Percentiles rank a stretch among this genome's conserved stretches.
These are phyloP conservation scores for Candida oleophila DNA, from an alignment of 805 yeast genomes.

Conservation along the genomic window DNA sequence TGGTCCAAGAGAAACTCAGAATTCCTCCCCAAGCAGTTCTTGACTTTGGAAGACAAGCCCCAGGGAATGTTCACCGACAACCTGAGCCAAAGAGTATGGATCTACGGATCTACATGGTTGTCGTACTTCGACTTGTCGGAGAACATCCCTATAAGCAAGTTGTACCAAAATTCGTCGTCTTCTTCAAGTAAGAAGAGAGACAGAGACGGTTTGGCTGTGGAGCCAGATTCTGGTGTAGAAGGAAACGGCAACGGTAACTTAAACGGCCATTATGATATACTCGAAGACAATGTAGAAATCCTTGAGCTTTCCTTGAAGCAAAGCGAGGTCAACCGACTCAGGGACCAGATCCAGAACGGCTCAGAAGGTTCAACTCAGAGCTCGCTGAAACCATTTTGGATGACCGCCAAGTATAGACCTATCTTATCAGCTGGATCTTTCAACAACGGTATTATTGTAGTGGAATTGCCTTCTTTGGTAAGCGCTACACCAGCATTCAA, in stretches of 20 bases:
- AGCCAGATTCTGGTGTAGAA: slow-evolving; percentile 21
- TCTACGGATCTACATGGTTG: slow-evolving; percentile 86
- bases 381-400: slow-evolving; percentile 58
- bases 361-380: slow-evolving; percentile 26
- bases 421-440: slow-evolving; percentile 60
- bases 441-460: slow-evolving; percentile 56
- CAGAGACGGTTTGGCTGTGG: slow-evolving; percentile 39
- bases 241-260: slow-evolving; percentile 24
- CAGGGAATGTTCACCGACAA: slow-evolving; percentile 63
- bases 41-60: slow-evolving; percentile 61
- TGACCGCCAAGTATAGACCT: slow-evolving; percentile 74
- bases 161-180: slow-evolving; percentile 21
- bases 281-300: slow-evolving; percentile 6
- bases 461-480: slow-evolving; percentile 46
- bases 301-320: slow-evolving; percentile 29
- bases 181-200: slow-evolving; percentile 38
- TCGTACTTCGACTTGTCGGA: slow-evolving; percentile 65
- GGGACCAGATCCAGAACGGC: slow-evolving; percentile 41
- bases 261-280: slow-evolving; percentile 13
- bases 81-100: slow-evolving; percentile 57
- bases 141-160: slow-evolving; percentile 49
- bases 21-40: slow-evolving; percentile 64
- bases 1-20: slow-evolving; percentile 85
- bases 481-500: slow-evolving; percentile 60
- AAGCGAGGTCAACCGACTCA: slow-evolving; percentile 28